These are phyloP conservation scores for Monosporascus sp. DNA, from an alignment of 2,329 filamentous ascomycete genomes.

Conservation along the genomic window DNA sequence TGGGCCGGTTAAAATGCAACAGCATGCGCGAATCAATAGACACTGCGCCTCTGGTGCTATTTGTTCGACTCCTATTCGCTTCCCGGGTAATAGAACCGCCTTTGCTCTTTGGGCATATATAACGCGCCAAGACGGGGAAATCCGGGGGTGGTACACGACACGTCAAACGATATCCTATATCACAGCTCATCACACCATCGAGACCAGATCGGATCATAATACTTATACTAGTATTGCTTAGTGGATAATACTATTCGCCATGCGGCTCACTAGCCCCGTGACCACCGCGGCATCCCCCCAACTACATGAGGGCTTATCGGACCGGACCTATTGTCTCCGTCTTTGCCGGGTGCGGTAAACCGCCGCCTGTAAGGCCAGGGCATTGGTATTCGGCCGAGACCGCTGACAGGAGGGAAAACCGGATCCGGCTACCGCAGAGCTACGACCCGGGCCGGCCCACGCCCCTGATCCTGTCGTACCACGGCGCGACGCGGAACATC, in stretches of 20 bases:
- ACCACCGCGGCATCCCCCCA: neutral
- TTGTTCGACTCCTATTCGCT: neutral
- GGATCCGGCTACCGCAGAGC: neutral
- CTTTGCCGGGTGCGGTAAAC: neutral
- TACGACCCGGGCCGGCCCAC: conserved; percentile 32
- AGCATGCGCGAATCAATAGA: neutral
- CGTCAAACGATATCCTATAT: too few relatives aligned
- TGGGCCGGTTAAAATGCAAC: neutral
- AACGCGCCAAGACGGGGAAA: too few relatives aligned
- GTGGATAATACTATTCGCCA: neutral
- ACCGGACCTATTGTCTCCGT: neutral
- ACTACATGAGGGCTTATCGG: neutral
- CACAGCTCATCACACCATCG: too few relatives aligned
- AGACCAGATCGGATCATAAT: too few relatives aligned
- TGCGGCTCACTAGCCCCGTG: neutral
- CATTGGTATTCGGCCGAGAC: neutral
- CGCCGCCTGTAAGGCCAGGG: neutral
- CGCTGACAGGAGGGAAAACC: neutral
- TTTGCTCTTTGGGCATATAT: too few relatives aligned
- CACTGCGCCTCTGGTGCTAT: neutral
- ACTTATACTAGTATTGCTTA: too few relatives aligned
- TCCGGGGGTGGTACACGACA: too few relatives aligned
- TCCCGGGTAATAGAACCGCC: too few relatives aligned
- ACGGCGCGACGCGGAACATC: conserved; percentile 34
- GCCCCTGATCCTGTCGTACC: conserved; percentile 43